Conservation (phyloP, 352 stramenopile species). For the Pythium brachiatum region DNA sequence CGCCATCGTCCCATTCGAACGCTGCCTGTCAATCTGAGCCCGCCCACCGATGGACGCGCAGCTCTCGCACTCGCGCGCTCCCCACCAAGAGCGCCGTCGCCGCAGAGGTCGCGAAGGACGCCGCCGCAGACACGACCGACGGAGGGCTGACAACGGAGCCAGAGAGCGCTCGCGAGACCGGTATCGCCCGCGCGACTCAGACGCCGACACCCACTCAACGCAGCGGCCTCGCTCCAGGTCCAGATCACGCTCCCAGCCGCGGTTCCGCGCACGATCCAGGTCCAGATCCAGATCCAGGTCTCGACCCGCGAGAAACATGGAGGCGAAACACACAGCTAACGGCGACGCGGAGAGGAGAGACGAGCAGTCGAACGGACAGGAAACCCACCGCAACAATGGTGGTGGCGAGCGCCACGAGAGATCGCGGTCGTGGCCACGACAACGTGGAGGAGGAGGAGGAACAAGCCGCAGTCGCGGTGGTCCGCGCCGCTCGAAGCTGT, state of each 20-base stretch:
- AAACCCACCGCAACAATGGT: too few species aligned
- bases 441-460: neutral
- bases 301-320: neutral
- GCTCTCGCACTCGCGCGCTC: neutral
- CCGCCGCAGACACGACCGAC: constrained; percentile 3
- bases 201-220: neutral
- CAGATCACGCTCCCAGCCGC: neutral
- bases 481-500: constrained; percentile 16
- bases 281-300: constrained; percentile 8
- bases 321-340: neutral
- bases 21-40: neutral
- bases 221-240: constrained; percentile 2
- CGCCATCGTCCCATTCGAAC: too few species aligned
- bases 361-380: neutral
- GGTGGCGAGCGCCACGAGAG: neutral
- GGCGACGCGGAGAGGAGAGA: neutral
- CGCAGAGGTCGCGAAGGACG: constrained; percentile 12
- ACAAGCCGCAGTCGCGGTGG: neutral
- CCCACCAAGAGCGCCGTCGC: constrained; percentile 16
- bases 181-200: neutral
- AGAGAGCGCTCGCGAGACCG: neutral
- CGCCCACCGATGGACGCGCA: constrained; percentile 10
- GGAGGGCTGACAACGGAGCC: neutral
- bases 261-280: neutral
- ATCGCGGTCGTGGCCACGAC: neutral